Evolutionary conservation across 2,329 filamentous ascomycete genomes (phyloP), one percentile per base, ranked within the genome.

Genomic region (Clonostachys chloroleuca): DNA sequence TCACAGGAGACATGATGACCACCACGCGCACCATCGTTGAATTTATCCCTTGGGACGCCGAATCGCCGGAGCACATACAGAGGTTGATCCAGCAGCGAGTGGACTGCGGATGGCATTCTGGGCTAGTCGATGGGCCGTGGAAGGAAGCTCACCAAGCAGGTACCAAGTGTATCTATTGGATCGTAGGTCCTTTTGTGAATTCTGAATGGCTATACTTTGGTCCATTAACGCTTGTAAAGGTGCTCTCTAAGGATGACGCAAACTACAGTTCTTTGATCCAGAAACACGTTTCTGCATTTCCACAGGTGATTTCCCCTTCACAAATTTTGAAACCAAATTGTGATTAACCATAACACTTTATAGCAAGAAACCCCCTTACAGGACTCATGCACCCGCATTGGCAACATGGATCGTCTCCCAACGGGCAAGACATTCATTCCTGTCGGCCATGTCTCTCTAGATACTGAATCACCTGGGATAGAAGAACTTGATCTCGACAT

Each of bases 361-460:
- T 5, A 30, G 24, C 24, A 30, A 30, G 9, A 4, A 30, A 30
- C 24, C 24, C 24, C 24, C 1, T 30, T 30, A 30, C 24, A 30
- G 24, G 24, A 30, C 24, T 30, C 24, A 30, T 30, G 24, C 24
- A 8, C 4, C 2, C 24, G 24, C 42, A 44, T 34, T 33, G 20
- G 14, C 24, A 14, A 30, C 8, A 20, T 34, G 33, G 39, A 12
- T 14, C 12, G n/a, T 30, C 46, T 51, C 2, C 51, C 55, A 2
- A 40, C 49, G 0, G 12, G 35, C 5, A 20, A 47, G 0, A 20
- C 30, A 5, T 65, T 66, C 40, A 40, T 57, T 6, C 62, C 63
- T 1, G 50, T 66, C 18, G 62, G 62, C 5, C 63, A 66, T 42
- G 59, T 65, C 35, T 55, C 59, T 3, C 54, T 66, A 5, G 57